Evolutionary conservation across 768 basidiomycete genomes (phyloP), one percentile per base, ranked within the genome.

Genomic region (Wakefieldia striispora): DNA sequence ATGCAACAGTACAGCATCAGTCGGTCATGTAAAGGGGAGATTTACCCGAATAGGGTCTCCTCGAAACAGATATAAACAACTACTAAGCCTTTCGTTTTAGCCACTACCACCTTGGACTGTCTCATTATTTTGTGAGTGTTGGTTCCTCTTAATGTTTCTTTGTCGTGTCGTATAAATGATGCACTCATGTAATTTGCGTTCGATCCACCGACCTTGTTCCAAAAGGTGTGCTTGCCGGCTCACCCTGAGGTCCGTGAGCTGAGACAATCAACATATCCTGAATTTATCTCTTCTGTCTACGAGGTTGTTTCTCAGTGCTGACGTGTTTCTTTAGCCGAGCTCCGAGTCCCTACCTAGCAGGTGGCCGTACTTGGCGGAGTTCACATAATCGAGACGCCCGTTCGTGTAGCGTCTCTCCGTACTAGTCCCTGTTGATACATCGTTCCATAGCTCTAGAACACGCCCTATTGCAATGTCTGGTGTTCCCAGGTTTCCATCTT

Each of bases 181-280:
- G 85, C 58, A 70, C 68, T 72, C 57, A 75, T 72, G 88, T 90
- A 90, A 90, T 90, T 90, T 90, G 88, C 88, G 88, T 89, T 89
- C 86, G 88, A 90, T 71, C 65, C 74, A 65, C 69, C 67, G 64
- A 65, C 73, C 75, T 72, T 74, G 76, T 59, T 72, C 77, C 80
- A 85, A 87, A 88, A 79, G 86, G 81, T 71, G 72, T 75, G 79
- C 83, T 75, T 74, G 88, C 88, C 87, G 73, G 84, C 79, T 65
- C 73, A 71, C 75, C 80, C 85, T 86, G 86, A 76, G 79, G 75
- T 59, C 62, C 68, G 68, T 74, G 77, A 63, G 69, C 79, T 89
- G 88, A 88, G 87, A 89, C 85, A 83, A 79, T 60, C 64, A 64
- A 45, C 53, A 63, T 64, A 50, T 67, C 63, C 71, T 82, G 85